Base-by-base conservation (phyloP, 2,329 filamentous ascomycete genomes). In the Rutstroemia sp. region DNA sequence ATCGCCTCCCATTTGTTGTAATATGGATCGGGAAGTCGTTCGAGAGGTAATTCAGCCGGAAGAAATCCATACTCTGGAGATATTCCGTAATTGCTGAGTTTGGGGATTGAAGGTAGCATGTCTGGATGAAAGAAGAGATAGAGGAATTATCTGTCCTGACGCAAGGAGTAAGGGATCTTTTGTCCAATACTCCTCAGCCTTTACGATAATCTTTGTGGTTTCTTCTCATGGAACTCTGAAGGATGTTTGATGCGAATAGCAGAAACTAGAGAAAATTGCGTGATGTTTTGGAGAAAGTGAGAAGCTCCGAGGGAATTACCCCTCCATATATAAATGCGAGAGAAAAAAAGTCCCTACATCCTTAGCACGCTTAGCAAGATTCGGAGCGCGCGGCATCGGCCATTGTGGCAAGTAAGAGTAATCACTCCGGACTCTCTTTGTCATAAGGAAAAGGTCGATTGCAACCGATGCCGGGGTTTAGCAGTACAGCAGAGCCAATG, bases 1-100 rank as follows among this genome's bases (percentile, higher is more conserved):
- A 96, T 80, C 47, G 87, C 82, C 74, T 99, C 94, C 94, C 94
- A 99, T 69, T 90, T 89, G 71, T 88, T 86, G 73, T 97, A 99
- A 76, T 96, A 97, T 2, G 87, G 82, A 68, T 96, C 88, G 9
- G 91, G 88, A 14, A 99, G 83, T 55, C 82, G 76, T 60, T 89
- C 84, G 61, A 97, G 77, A 44, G 94, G 94, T 38, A 88, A 75
- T 61, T 89, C 84, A 60, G 88, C 78, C 2, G 94, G 91, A 54
- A 99, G 82, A 75, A 99, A 99, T 67, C 94, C 94, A 73, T 90
- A 83, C 57, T 83, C 77, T 59, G 81, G 76, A 63, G 88, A 89
- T 71, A 91, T 82, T 73, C 87, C 89, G 74, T 95, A 95, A 72
- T 95, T 86, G 70, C 82, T 79, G 57, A 89, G 79, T 48, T 73